Percentiles rank a stretch among this genome's conserved stretches.
Conservation (phyloP, 2,329 filamentous ascomycete genomes). For the Elsinoe australis region DNA sequence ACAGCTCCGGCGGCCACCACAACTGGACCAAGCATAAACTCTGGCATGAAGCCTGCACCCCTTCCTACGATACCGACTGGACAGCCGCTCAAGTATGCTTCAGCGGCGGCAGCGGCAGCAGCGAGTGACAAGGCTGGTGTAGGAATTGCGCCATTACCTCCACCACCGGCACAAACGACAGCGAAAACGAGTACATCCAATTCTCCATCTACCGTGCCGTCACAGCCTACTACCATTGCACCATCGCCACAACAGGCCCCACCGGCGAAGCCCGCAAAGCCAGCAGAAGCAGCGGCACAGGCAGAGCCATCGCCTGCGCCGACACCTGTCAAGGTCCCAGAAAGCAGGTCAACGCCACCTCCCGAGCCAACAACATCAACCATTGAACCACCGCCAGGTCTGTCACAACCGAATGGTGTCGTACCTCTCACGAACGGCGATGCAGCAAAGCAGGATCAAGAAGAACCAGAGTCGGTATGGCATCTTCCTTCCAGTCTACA, state of each 20-base stretch:
- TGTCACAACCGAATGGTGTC: slow-evolving; percentile 31
- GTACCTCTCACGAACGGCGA: slow-evolving; percentile 46
- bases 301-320: slow-evolving; percentile 13
- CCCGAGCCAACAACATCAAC: slow-evolving; percentile 18
- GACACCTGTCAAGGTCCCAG: slow-evolving; percentile 1
- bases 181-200: slow-evolving; percentile 50
- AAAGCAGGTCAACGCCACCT: slow-evolving; percentile 8
- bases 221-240: slow-evolving; percentile 40
- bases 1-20: slow-evolving; percentile 57
- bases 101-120: slow-evolving; percentile 86
- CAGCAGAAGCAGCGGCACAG: slow-evolving; percentile 22
- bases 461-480: slow-evolving; percentile 74
- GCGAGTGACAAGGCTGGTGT: slow-evolving; percentile 81
- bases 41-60: slow-evolving; percentile 83
- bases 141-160: slow-evolving; percentile 86
- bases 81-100: slow-evolving; percentile 92
- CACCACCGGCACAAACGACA: slow-evolving; percentile 61
- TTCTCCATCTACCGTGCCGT: slow-evolving; percentile 47
- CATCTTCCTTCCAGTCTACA: slow-evolving; percentile 83
- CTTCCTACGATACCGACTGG: slow-evolving; percentile 76
- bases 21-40: slow-evolving; percentile 50
- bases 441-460: slow-evolving; percentile 39
- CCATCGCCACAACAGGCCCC: slow-evolving; percentile 29
- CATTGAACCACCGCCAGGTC: slow-evolving; percentile 26
- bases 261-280: slow-evolving; percentile 23